A percentile compares a stretch with the other conserved stretches of the same genome.
Evolutionary conservation across 148 eudicot species (phyloP).

Genomic region (Cornus kousa): DNA sequence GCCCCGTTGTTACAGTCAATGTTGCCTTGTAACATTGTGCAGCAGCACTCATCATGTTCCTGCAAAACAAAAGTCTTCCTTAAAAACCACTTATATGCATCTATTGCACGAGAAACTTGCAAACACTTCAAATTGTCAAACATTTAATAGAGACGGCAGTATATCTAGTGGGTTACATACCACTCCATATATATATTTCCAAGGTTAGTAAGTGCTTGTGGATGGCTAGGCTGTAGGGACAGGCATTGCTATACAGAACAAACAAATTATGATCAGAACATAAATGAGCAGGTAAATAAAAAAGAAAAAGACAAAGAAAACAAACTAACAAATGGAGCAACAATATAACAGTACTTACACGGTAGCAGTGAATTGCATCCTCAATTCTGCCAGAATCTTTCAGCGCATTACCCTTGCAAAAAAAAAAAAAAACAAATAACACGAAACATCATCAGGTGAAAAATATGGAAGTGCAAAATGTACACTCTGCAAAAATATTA

Average conservation of each 20-base stretch:
- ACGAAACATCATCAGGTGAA: not conserved
- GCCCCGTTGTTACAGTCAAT: constrained; percentile 79
- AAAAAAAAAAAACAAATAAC: constrained; percentile 7
- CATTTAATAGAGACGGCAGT: not conserved
- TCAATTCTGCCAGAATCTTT: constrained; percentile 88
- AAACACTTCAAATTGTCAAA: not conserved
- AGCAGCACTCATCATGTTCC: constrained; percentile 91
- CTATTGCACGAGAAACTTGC: not conserved
- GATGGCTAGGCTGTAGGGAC: constrained; percentile 80
- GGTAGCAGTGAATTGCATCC: constrained; percentile 81
- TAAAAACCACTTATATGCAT: not conserved
- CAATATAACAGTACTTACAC: constrained; percentile 39
- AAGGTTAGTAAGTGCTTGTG: constrained; percentile 93
- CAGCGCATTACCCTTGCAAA: constrained; percentile 77
- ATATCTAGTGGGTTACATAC: constrained; percentile 32
- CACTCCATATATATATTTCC: constrained; percentile 98
- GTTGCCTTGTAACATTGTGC: constrained; percentile 89
- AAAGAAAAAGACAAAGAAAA: not conserved
- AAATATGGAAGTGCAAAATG: constrained; percentile 2
- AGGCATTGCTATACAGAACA: constrained; percentile 78
- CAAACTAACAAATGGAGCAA: not conserved
- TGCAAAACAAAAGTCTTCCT: constrained; percentile 29
- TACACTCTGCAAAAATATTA: not conserved
- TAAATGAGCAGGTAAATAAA: not conserved
- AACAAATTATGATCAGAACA: constrained; percentile 20